These are phyloP conservation scores for Coemansia sp. DNA, from an alignment of 192 early-diverging fungal species.

Conservation along the genomic window DNA sequence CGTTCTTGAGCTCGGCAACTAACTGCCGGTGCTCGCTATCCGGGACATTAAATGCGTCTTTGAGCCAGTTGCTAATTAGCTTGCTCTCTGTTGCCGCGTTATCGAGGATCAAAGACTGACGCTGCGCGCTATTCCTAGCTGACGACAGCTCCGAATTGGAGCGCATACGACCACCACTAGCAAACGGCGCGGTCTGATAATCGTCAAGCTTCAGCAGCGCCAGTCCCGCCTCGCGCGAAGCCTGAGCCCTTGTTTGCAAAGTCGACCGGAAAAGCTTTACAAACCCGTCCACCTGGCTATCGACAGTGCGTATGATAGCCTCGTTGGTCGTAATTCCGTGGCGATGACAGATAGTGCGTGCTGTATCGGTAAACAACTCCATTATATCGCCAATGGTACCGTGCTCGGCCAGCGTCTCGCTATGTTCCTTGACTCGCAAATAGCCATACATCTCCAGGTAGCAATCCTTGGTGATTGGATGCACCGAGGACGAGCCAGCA, in stretches of 20 bases:
- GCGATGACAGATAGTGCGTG: constrained; percentile 26
- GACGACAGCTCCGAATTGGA: constrained; percentile 24
- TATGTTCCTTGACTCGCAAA: constrained; percentile 31
- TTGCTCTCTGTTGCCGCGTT: constrained; percentile 1
- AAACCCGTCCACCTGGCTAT: constrained; percentile 45
- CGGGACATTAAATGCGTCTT: constrained; percentile 35
- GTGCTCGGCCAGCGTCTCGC: constrained; percentile 33
- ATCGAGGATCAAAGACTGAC: constrained; percentile 4
- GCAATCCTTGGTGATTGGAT: constrained; percentile 49
- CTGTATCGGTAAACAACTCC: constrained; percentile 32
- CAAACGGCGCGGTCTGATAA: constrained; percentile 18
- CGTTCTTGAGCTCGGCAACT: constrained; percentile 35
- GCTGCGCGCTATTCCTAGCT: background rate
- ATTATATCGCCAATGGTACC: constrained; percentile 49
- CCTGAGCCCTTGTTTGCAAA: constrained; percentile 49
- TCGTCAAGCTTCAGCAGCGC: constrained; percentile 55
- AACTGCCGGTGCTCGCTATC: constrained; percentile 38
- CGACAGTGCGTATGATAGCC: constrained; percentile 41
- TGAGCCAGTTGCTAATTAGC: constrained; percentile 37
- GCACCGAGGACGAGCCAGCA: constrained; percentile 34
- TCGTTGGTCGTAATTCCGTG: constrained; percentile 33
- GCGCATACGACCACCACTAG: constrained; percentile 18
- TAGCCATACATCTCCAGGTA: constrained; percentile 39
- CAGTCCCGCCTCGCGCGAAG: constrained; percentile 52
- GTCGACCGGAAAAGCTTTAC: constrained; percentile 46